Evolutionary conservation across 495 filamentous ascomycete genomes (phyloP).

Genomic region (Diplogelasinospora grovesii): DNA sequence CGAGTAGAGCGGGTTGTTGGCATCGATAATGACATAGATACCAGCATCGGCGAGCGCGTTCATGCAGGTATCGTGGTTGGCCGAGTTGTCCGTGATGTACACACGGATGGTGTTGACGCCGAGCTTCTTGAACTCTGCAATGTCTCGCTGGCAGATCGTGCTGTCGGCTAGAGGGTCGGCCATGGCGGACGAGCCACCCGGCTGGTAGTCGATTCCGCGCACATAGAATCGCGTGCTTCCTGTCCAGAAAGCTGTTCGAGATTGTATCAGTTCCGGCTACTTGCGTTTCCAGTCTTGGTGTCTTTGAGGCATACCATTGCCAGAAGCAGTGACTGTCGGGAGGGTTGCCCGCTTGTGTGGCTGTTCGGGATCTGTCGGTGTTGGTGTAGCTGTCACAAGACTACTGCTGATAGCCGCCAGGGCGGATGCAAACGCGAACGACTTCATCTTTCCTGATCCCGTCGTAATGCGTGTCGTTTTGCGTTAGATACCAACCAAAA

Average conservation of each 20-base stretch:
- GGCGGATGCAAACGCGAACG: constrained; percentile 34
- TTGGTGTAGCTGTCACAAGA: constrained; percentile 49
- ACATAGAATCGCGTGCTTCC: constrained; percentile 83
- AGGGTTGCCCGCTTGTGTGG: constrained; percentile 40
- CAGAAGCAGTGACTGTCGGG: constrained; percentile 39
- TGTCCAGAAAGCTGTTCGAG: constrained; percentile 69
- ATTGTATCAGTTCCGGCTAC: background rate
- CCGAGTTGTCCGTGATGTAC: constrained; percentile 87
- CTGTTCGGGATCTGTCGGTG: constrained; percentile 51
- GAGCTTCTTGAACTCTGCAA: constrained; percentile 73
- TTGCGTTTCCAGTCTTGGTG: background rate
- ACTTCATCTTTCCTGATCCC: constrained; percentile 17
- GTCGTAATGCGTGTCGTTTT: too few species aligned
- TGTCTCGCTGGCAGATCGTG: constrained; percentile 70
- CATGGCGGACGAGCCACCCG: constrained; percentile 75
- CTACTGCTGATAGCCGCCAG: constrained; percentile 44
- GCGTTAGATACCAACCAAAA: too few species aligned
- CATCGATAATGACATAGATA: constrained; percentile 86
- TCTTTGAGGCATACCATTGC: constrained; percentile 33
- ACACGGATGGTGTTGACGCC: constrained; percentile 89
- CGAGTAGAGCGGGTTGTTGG: constrained; percentile 57
- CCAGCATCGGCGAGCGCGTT: constrained; percentile 68
- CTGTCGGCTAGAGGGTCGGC: constrained; percentile 73
- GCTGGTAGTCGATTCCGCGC: constrained; percentile 92
- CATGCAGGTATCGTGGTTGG: constrained; percentile 83